phyloP scores from a whole-genome alignment of 768 basidiomycete species.

The Xerocomellus dryophilus region DNA sequence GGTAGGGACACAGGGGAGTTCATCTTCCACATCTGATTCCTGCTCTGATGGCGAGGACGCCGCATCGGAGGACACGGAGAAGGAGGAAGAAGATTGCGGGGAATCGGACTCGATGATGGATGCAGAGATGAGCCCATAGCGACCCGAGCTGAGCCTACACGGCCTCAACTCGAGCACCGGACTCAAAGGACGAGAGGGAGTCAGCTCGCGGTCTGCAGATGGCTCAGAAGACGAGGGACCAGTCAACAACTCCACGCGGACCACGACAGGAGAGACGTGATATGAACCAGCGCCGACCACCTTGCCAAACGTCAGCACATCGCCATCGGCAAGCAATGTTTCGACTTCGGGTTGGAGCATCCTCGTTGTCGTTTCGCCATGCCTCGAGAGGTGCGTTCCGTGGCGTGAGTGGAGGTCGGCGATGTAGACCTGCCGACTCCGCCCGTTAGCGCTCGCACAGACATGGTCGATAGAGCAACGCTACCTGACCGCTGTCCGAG shows the following conservation, averaged over 20 bases:
- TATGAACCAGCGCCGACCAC: conserved; percentile 61
- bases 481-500: conserved; percentile 66
- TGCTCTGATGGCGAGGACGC: conserved; percentile 33
- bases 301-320: conserved; percentile 76
- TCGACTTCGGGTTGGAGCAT: conserved; percentile 54
- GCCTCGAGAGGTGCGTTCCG: conserved; percentile 64
- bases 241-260: conserved; percentile 52
- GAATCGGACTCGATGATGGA: conserved; percentile 28
- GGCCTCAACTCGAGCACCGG: conserved; percentile 22
- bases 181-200: conserved; percentile 28
- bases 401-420: conserved; percentile 74
- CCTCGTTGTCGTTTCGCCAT: conserved; percentile 47
- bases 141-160: conserved; percentile 46
- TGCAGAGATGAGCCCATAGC: conserved; percentile 55
- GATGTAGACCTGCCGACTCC: conserved; percentile 53
- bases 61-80: conserved; percentile 37
- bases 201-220: conserved; percentile 11
- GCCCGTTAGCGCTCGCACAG: conserved; percentile 16
- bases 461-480: conserved; percentile 11
- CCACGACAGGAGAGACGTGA: conserved; percentile 61
- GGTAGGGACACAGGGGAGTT: conserved; percentile 21
- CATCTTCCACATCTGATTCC: conserved; percentile 58
- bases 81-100: conserved; percentile 37
- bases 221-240: conserved; percentile 14
- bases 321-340: conserved; percentile 59